phyloP scores from a whole-genome alignment of 768 basidiomycete genomes.

The Atractiella rhizophila region DNA sequence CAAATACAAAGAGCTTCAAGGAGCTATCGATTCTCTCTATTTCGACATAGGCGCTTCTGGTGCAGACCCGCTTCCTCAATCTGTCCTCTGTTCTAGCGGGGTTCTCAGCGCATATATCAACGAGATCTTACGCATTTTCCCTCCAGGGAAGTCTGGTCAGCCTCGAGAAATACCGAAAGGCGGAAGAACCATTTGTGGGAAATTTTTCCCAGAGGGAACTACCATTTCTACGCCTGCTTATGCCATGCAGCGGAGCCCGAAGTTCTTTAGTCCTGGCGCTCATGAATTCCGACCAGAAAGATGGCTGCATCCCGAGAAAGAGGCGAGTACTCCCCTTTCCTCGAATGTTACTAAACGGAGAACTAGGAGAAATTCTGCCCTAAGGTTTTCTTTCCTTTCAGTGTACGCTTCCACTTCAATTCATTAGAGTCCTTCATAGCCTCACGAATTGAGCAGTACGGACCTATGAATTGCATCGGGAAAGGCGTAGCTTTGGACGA shows the following conservation, averaged over 20 bases:
- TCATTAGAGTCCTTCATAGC: too few species aligned
- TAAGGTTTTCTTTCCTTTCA: neutral
- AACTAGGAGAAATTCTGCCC: neutral
- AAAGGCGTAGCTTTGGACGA: too few species aligned
- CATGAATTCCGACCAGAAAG: neutral
- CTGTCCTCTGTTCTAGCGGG: neutral
- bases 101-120: neutral
- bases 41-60: too few species aligned
- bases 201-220: neutral
- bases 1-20: neutral
- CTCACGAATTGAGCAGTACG: too few species aligned
- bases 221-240: neutral
- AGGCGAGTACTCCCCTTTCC: too few species aligned
- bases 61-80: neutral
- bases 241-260: neutral
- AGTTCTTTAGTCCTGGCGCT: neutral
- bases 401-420: too few species aligned
- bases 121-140: neutral
- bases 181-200: neutral
- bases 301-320: neutral
- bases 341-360: too few species aligned
- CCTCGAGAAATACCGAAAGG: neutral
- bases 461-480: too few species aligned
- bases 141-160: neutral
- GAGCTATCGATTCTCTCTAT: neutral